These are phyloP conservation scores for Hemisphaericaspora subhashii DNA, from an alignment of 1,139 yeast genomes.

Conservation along the genomic window DNA sequence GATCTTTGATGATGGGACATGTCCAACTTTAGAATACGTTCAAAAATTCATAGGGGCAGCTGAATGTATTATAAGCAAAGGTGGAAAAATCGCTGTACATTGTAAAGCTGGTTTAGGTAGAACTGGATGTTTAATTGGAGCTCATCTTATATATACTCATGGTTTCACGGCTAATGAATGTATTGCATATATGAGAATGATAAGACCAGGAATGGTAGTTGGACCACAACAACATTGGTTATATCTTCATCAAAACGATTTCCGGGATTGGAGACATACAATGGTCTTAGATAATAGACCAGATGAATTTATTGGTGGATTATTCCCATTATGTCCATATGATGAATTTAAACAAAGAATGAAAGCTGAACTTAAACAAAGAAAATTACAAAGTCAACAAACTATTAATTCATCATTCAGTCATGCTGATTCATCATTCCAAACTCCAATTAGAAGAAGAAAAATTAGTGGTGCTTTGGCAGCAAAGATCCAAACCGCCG, in stretches of 20 bases:
- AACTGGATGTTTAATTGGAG: constrained; percentile 97
- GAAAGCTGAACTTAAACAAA: constrained; percentile 47
- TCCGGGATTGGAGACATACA: constrained; percentile 93
- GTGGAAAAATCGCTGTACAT: constrained; percentile 95
- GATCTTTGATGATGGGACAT: constrained; percentile 97
- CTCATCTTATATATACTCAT: constrained; percentile 91
- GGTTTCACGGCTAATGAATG: constrained; percentile 97
- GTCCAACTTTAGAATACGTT: constrained; percentile 92
- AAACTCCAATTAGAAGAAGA: constrained; percentile 75
- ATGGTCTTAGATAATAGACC: constrained; percentile 78
- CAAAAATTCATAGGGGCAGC: constrained; percentile 93
- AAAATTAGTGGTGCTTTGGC: constrained; percentile 70
- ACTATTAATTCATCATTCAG: constrained; percentile 27
- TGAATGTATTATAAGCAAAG: constrained; percentile 77
- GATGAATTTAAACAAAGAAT: constrained; percentile 52
- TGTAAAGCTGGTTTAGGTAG: constrained; percentile 98
- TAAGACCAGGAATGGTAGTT: constrained; percentile 98
- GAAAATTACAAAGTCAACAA: constrained; percentile 29
- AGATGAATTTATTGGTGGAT: constrained; percentile 74
- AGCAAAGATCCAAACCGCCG: constrained; percentile 68
- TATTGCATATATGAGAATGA: constrained; percentile 92
- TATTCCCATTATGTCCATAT: constrained; percentile 65
- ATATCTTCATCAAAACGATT: constrained; percentile 91
- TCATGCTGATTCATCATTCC: constrained; percentile 47
- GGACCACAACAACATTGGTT: constrained; percentile 99